These are phyloP conservation scores for Pseudoscleropodium purum DNA, from an alignment of 225 moss, liverwort and hornwort genomes.

Conservation along the genomic window DNA sequence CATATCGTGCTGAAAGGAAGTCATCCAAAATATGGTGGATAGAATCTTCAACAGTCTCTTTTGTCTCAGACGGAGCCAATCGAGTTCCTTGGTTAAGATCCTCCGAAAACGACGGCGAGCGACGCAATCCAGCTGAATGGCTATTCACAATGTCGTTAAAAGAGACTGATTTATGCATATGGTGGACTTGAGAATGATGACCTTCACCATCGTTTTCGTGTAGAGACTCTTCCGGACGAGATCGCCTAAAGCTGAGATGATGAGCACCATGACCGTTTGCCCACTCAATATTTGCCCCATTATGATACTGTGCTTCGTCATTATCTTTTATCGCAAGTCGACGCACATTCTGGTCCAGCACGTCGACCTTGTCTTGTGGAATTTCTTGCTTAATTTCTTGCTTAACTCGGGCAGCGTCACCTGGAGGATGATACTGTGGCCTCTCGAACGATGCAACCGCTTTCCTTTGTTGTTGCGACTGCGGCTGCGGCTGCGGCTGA, in stretches of 20 bases:
- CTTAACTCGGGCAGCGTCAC: constrained; percentile 16
- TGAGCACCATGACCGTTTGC: constrained; percentile 6
- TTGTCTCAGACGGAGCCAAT: neutral
- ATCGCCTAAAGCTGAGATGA: constrained; percentile 20
- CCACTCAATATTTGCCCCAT: constrained; percentile 7
- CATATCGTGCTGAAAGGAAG: constrained; percentile 36
- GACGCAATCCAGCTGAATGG: constrained; percentile 2
- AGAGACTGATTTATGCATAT: constrained; percentile 22
- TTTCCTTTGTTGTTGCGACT: constrained; percentile 5
- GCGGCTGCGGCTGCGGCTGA: neutral
- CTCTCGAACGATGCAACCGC: constrained; percentile 12
- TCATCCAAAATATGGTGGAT: constrained; percentile 35
- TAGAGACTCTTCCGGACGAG: constrained; percentile 18
- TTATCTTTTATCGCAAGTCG: constrained; percentile 36
- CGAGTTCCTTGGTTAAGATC: constrained; percentile 14
- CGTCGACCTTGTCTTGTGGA: constrained; percentile 16
- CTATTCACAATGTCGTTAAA: constrained; percentile 1
- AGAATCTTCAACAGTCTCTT: constrained; percentile 19
- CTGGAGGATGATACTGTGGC: constrained; percentile 4
- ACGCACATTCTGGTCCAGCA: constrained; percentile 12
- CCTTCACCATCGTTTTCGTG: constrained; percentile 8
- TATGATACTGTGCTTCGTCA: constrained; percentile 10
- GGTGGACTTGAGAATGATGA: neutral
- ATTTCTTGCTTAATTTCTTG: constrained; percentile 21
- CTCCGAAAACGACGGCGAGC: constrained; percentile 17